A percentile compares a stretch with the other conserved stretches of the same genome.
Evolutionary conservation across 805 yeast species (phyloP).

Genomic region (Candida montana): DNA sequence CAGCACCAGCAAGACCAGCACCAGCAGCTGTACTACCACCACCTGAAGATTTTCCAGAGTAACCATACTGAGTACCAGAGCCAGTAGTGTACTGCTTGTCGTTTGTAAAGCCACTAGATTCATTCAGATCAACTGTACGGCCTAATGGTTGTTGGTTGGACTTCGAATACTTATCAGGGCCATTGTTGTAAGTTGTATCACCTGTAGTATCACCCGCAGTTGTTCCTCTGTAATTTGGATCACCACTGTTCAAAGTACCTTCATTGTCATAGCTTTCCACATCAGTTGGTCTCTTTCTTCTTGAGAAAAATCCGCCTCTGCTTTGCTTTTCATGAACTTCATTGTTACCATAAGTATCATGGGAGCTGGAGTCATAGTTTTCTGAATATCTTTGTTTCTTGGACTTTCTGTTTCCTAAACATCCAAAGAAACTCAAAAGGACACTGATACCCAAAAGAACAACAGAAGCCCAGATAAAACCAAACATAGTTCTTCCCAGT

Average conservation of each 20-base stretch:
- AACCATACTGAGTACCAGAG: not conserved
- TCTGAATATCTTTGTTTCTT: slow-evolving; percentile 16
- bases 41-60: not conserved
- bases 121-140: not conserved
- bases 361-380: slow-evolving; percentile 21
- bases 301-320: slow-evolving; percentile 15
- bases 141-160: not conserved
- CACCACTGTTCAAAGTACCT: not conserved
- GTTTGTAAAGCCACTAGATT: not conserved
- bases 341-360: slow-evolving; percentile 26
- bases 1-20: slow-evolving; percentile 2
- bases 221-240: slow-evolving; percentile 13
- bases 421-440: slow-evolving; percentile 19
- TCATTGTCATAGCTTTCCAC: slow-evolving; percentile 10
- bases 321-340: slow-evolving; percentile 16
- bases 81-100: not conserved
- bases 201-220: slow-evolving; percentile 11
- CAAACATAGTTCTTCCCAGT: slow-evolving; percentile 48
- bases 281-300: slow-evolving; percentile 9
- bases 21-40: slow-evolving; percentile 7
- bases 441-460: slow-evolving; percentile 18
- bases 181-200: slow-evolving; percentile 4
- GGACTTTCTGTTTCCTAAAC: slow-evolving; percentile 9
- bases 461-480: slow-evolving; percentile 58
- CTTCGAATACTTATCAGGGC: not conserved